Percentiles rank a stretch among this genome's conserved stretches.
Evolutionary conservation across 257 asterid genomes (phyloP).

Genomic region (Haberlea rhodopensis): DNA sequence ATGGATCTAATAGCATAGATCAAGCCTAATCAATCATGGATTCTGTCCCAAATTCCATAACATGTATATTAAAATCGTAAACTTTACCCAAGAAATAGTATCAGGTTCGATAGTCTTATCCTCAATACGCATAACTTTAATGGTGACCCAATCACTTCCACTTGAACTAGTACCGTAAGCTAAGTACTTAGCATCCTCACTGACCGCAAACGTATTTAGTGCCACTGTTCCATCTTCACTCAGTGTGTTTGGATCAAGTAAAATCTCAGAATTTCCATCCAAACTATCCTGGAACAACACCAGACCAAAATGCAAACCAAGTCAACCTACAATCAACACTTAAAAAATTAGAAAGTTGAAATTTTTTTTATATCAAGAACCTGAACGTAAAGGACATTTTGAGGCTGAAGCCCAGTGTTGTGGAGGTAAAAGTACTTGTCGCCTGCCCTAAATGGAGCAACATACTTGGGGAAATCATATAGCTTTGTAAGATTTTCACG

Average conservation of each 20-base stretch:
- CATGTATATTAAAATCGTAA: slow-evolving; percentile 26
- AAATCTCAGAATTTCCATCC: slow-evolving; percentile 67
- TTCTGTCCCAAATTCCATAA: neutral
- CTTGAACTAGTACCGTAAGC: slow-evolving; percentile 86
- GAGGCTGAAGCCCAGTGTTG: slow-evolving; percentile 93
- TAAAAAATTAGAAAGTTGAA: neutral
- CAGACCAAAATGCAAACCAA: slow-evolving; percentile 13
- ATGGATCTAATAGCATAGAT: no score
- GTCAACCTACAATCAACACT: neutral
- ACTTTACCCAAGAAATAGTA: slow-evolving; percentile 74
- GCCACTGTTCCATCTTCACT: slow-evolving; percentile 87
- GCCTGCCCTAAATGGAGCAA: slow-evolving; percentile 81
- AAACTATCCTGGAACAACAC: slow-evolving; percentile 58
- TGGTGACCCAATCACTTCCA: slow-evolving; percentile 96
- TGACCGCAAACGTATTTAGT: neutral
- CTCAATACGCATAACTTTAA: slow-evolving; percentile 66
- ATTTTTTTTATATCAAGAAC: slow-evolving; percentile 31
- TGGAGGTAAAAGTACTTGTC: slow-evolving; percentile 84
- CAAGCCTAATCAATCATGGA: neutral
- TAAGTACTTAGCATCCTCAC: slow-evolving; percentile 62
- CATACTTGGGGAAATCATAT: slow-evolving; percentile 49
- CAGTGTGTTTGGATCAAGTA: slow-evolving; percentile 85
- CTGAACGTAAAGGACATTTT: slow-evolving; percentile 81
- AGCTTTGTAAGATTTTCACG: slow-evolving; percentile 58
- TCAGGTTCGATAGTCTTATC: slow-evolving; percentile 63